These are phyloP conservation scores for Nidularia sp. DNA, from an alignment of 768 basidiomycete species.

Conservation along the genomic window DNA sequence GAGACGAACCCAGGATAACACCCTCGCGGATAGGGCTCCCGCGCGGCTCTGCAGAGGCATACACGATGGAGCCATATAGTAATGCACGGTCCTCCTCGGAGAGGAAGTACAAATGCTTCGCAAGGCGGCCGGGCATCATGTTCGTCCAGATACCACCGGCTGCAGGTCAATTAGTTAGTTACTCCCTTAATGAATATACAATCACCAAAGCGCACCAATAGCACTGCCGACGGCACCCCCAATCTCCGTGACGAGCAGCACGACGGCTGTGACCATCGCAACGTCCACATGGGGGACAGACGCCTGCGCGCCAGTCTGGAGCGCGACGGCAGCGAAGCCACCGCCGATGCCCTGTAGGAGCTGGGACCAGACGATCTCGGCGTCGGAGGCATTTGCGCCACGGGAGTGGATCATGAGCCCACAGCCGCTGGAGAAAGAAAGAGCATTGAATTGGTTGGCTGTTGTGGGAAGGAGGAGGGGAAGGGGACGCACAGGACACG, in stretches of 20 bases:
- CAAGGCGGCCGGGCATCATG: constrained; percentile 62
- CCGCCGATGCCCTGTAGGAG: constrained; percentile 74
- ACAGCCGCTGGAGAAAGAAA: constrained; percentile 39
- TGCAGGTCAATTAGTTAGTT: constrained; percentile 5
- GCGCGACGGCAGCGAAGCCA: constrained; percentile 56
- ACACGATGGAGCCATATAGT: constrained; percentile 54
- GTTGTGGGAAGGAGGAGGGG: neutral
- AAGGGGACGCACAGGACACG: constrained; percentile 39
- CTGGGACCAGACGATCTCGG: constrained; percentile 62
- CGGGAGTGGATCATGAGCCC: constrained; percentile 70
- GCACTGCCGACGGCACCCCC: constrained; percentile 66
- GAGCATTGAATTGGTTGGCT: neutral
- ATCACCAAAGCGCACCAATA: constrained; percentile 33
- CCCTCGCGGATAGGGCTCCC: constrained; percentile 62
- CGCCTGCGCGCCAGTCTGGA: constrained; percentile 63
- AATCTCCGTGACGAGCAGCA: constrained; percentile 66
- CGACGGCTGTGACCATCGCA: constrained; percentile 62
- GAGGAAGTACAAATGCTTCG: constrained; percentile 47
- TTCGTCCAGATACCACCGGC: constrained; percentile 67
- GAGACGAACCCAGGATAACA: constrained; percentile 47
- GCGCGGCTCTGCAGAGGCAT: constrained; percentile 41
- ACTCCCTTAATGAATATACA: no score
- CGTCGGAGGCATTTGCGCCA: constrained; percentile 50
- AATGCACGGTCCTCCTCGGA: constrained; percentile 33
- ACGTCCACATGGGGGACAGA: constrained; percentile 62